Conservation (phyloP, 2,329 filamentous ascomycete genomes). For the Pseudocercospora fuligena region DNA sequence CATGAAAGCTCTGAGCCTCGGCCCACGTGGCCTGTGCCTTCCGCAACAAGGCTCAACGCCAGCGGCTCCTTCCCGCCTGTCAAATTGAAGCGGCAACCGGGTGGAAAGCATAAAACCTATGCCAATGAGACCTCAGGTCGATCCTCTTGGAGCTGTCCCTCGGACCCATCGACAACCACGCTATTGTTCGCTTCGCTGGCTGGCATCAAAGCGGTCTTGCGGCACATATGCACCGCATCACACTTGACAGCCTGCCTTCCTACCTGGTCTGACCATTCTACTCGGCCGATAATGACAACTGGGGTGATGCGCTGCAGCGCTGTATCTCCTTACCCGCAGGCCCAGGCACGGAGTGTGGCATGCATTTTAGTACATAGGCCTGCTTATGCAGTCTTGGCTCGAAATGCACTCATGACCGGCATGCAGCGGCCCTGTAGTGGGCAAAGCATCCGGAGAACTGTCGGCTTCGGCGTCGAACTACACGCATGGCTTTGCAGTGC, state of each 20-base stretch:
- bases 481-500: background rate
- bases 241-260: background rate
- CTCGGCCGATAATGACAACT: background rate
- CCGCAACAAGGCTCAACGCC: constrained; percentile 2
- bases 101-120: background rate
- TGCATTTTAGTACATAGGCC: background rate
- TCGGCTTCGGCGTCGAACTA: constrained; percentile 1
- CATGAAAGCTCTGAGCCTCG: background rate
- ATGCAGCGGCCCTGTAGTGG: background rate
- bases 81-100: background rate
- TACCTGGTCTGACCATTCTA: background rate
- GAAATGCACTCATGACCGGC: background rate
- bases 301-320: background rate
- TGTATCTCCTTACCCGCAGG: constrained; percentile 1
- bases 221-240: background rate
- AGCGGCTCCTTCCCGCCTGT: constrained; percentile 7
- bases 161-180: constrained; percentile 5
- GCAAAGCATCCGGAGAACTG: background rate
- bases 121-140: constrained; percentile 1
- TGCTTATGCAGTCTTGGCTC: background rate
- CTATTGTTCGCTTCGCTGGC: background rate
- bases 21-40: constrained; percentile 1
- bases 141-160: background rate
- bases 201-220: background rate
- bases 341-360: background rate